Conservation (phyloP, 2,329 filamentous ascomycete genomes). For the Colletotrichum musae region DNA sequence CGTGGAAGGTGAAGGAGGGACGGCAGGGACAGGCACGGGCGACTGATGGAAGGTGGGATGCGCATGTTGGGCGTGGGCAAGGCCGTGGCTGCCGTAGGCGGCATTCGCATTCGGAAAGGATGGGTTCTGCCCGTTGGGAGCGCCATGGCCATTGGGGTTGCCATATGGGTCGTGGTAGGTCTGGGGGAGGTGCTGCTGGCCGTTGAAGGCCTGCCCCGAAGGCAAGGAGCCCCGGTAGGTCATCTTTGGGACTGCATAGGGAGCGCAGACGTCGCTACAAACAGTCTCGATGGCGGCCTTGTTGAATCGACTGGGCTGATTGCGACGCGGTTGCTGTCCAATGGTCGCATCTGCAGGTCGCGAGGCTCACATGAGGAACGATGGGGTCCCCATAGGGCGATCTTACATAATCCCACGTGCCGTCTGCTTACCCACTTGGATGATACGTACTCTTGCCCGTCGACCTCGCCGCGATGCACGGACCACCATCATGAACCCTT, state of each 20-base stretch:
- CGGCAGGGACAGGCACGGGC: slow-evolving; percentile 45
- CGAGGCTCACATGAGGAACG: slow-evolving; percentile 28
- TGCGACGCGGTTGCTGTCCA: slow-evolving; percentile 41
- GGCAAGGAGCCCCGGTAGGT: slow-evolving; percentile 56
- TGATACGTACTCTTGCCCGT: not conserved
- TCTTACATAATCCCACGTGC: slow-evolving; percentile 41
- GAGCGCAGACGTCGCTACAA: slow-evolving; percentile 35
- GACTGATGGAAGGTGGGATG: slow-evolving; percentile 48
- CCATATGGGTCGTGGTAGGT: slow-evolving; percentile 30
- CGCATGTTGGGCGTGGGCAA: slow-evolving; percentile 46
- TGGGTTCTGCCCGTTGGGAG: slow-evolving; percentile 41
- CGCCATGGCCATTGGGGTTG: slow-evolving; percentile 28
- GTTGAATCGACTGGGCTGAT: slow-evolving; percentile 30
- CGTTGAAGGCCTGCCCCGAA: slow-evolving; percentile 56
- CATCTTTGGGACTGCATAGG: slow-evolving; percentile 48
- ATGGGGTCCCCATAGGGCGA: slow-evolving; percentile 7
- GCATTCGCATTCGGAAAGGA: slow-evolving; percentile 39
- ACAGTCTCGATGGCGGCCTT: slow-evolving; percentile 29
- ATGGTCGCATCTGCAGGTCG: slow-evolving; percentile 36
- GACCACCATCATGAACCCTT: not conserved
- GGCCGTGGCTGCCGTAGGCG: slow-evolving; percentile 37
- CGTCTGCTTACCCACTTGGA: not conserved
- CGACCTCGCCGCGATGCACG: slow-evolving; percentile 5
- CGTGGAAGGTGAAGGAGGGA: slow-evolving; percentile 45
- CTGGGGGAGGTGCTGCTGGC: slow-evolving; percentile 49